These are phyloP conservation scores for Sarocladium kiliense DNA, from an alignment of 2,329 filamentous ascomycete species.

Conservation along the genomic window DNA sequence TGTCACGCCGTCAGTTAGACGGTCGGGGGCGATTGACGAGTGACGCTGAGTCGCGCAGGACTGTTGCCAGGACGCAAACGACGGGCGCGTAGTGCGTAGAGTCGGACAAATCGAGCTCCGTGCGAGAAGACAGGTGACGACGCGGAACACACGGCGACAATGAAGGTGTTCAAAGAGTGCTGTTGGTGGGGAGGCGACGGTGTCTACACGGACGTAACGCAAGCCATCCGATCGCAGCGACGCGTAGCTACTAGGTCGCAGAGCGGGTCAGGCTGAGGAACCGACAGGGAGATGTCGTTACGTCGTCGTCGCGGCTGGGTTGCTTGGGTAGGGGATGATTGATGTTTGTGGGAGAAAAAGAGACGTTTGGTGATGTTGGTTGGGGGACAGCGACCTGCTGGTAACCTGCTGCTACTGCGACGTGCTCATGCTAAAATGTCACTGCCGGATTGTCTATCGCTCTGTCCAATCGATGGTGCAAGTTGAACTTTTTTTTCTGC, in stretches of 20 bases:
- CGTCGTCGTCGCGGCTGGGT: background rate
- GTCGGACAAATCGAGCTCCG: background rate
- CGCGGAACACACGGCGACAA: background rate
- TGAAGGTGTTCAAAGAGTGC: background rate
- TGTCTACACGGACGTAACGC: conserved; percentile 6
- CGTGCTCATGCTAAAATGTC: background rate
- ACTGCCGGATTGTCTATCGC: background rate
- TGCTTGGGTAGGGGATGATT: background rate
- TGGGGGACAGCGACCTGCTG: background rate
- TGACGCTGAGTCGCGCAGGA: background rate
- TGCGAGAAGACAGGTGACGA: background rate
- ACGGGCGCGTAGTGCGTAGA: background rate
- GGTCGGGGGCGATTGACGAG: background rate
- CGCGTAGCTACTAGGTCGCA: background rate
- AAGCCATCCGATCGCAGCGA: conserved; percentile 5
- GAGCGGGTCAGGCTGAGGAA: background rate
- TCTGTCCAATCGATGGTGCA: background rate
- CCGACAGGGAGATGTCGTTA: background rate
- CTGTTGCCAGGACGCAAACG: conserved; percentile 5
- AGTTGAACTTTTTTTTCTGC: conserved; percentile 8
- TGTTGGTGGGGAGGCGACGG: conserved; percentile 7
- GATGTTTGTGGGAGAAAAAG: background rate
- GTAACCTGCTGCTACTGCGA: background rate
- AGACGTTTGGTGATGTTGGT: conserved; percentile 4
- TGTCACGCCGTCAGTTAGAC: conserved; percentile 14